These are phyloP conservation scores for Boletus eberwhitei DNA, from an alignment of 768 basidiomycete species.

Conservation along the genomic window DNA sequence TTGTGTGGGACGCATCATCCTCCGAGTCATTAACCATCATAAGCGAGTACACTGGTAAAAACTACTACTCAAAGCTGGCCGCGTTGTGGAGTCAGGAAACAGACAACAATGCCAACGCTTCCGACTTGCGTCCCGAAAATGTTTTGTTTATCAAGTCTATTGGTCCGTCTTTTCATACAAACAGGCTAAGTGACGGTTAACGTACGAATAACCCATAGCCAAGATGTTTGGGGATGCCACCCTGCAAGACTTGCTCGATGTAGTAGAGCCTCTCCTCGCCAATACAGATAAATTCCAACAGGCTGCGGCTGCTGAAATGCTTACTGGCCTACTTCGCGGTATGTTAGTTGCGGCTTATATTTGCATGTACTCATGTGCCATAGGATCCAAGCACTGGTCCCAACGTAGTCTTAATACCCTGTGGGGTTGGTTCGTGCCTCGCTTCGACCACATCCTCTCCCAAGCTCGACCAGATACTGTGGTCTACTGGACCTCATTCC, in stretches of 20 bases:
- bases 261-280: constrained; percentile 58
- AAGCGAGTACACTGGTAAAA: constrained; percentile 40
- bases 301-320: constrained; percentile 70
- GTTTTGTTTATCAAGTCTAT: constrained; percentile 47
- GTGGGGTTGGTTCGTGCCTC: constrained; percentile 69
- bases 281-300: constrained; percentile 83
- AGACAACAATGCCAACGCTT: constrained; percentile 44
- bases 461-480: constrained; percentile 87
- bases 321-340: constrained; percentile 77
- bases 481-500: constrained; percentile 66
- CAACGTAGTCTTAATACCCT: constrained; percentile 47
- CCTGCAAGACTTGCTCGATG: constrained; percentile 50
- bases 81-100: constrained; percentile 82
- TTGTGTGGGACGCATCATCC: constrained; percentile 55
- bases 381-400: constrained; percentile 86
- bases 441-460: constrained; percentile 59
- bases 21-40: constrained; percentile 51
- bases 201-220: constrained; percentile 38
- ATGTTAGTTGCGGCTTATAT: constrained; percentile 11
- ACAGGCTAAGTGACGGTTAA: constrained; percentile 39
- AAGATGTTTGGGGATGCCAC: constrained; percentile 59
- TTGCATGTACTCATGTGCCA: constrained; percentile 3
- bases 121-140: constrained; percentile 58
- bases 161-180: constrained; percentile 36
- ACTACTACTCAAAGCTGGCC: constrained; percentile 61